Evolutionary conservation across 306 rosid genomes (phyloP), one percentile per base, ranked within the genome.

Genomic region (Purshia tridentata): DNA sequence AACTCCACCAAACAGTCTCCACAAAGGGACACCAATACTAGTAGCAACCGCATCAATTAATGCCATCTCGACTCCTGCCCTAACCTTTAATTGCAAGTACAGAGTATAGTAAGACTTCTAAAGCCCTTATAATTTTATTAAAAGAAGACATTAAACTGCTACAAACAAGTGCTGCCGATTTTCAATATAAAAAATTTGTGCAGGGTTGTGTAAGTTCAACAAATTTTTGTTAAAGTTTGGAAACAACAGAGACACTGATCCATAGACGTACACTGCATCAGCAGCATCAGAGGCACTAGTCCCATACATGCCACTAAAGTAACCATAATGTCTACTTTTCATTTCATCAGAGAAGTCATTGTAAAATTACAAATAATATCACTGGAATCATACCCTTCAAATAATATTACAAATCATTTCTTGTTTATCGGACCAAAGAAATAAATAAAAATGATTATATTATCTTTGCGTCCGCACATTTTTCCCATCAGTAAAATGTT

Each of bases 21-120:
- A 91, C 61, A 94, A 71, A 55, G 98, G 97, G 61, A 89, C 81
- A 1, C 88, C 90, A 11, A 94, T 91, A 81, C 89, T 86, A 66
- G 55, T 91, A 8, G 96, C 96, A 75, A 77, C 97, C 5, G 98
- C 97, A 63, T 94, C 98, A 60, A 93, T 91, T 72, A 93, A 19
- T 11, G 96, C 97, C 97, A 93, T 93, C 81, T 93, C 98, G 35
- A 93, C 86, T 80, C 98, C 98, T 41, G 97, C 98, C 80, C 98
- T 91, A 65, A 89, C 98, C 98, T 94, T 86, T 83, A 86, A 82
- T 58, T 45, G 72, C 78, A 76, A 47, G 55, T 12, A 70, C n/a
- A 63, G 48, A 22, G n/a, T n/a, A n/a, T 6, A 15, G 29, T 22
- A 49, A 56, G 50, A 48, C 40, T n/a, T 42, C 6, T 22, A 3